phyloP scores from a whole-genome alignment of 331 rosid genomes.

The Cydonia oblonga region DNA sequence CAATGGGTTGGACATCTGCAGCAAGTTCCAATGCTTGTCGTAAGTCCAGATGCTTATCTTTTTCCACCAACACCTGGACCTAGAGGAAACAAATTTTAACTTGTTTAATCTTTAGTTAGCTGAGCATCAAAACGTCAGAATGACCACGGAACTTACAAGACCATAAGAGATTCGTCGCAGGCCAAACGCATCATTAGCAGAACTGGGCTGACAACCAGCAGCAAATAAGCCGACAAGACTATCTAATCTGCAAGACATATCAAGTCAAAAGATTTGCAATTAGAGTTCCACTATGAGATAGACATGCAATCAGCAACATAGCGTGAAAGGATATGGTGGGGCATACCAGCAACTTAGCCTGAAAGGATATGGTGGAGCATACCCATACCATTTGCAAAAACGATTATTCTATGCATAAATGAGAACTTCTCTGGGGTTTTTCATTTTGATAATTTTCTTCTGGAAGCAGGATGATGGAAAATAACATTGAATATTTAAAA shows the following conservation, averaged over 20 bases:
- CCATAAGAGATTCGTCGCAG: slow-evolving; percentile 88
- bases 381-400: neutral
- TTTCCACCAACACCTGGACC: slow-evolving; percentile 89
- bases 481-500: neutral
- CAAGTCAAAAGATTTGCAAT: slow-evolving; percentile 13
- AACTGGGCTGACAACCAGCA: slow-evolving; percentile 93
- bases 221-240: slow-evolving; percentile 87
- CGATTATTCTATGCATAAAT: neutral
- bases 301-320: neutral
- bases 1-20: slow-evolving; percentile 55
- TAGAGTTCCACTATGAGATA: neutral
- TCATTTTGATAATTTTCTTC: neutral
- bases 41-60: slow-evolving; percentile 62
- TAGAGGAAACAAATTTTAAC: slow-evolving; percentile 20
- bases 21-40: slow-evolving; percentile 68
- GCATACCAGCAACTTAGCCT: neutral
- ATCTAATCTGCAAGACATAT: slow-evolving; percentile 62
- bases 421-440: slow-evolving; percentile 1
- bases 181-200: slow-evolving; percentile 84
- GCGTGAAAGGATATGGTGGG: neutral
- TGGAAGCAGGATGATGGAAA: neutral
- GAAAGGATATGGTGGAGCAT: neutral
- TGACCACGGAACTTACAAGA: slow-evolving; percentile 55
- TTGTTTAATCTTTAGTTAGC: slow-evolving; percentile 7
- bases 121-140: slow-evolving; percentile 8